Base-by-base conservation (phyloP, 176 grass and related monocot species). In the Themeda triandra region DNA sequence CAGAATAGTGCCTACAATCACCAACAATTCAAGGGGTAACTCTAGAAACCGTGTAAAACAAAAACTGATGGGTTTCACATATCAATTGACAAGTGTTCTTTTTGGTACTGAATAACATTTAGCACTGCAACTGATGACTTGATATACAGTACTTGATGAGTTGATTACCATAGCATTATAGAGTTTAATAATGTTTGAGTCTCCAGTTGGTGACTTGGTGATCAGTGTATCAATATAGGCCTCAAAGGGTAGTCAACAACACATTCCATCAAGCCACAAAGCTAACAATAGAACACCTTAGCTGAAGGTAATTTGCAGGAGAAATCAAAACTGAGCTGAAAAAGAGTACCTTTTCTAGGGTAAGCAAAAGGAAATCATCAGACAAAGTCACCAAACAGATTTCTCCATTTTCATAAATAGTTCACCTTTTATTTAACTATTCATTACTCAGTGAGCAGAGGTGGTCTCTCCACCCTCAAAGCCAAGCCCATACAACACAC, bases 401-500 rank as follows among this genome's bases (percentile, higher is more conserved):
- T 76, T 83, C 63, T 76, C 64, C 27, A 51, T 80, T 85, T 75
- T 79, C 80, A 82, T 83, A 83, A 73, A 76, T 87, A 80, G 80
- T 87, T 78, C 84, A 87, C 84, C 48, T 42, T 79, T 92, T 89
- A 89, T 89, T 83, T 89, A 86, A 59, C 83, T 83, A 86, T 80
- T 70, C 87, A 86, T 80, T 83, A 80, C 90, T 92, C 56, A 92
- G 83, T 89, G 86, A 92, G 81, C 69, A 48, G 83, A 84, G 49
- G 89, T 84, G 84, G 87, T 86, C 84, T 89, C 87, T 49, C 87
- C 90, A 45, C 80, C 83, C 77, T 93, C 91, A 76, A 87, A 75
- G 63, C 89, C 86, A 41, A 94, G 86, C 32, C 92, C 92, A 91
- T 88, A 94, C 88, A 94, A 88, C 74, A 94, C 88, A 83, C 92